Conservation (phyloP, 805 yeast species). For the Metschnikowia vanudenii region DNA sequence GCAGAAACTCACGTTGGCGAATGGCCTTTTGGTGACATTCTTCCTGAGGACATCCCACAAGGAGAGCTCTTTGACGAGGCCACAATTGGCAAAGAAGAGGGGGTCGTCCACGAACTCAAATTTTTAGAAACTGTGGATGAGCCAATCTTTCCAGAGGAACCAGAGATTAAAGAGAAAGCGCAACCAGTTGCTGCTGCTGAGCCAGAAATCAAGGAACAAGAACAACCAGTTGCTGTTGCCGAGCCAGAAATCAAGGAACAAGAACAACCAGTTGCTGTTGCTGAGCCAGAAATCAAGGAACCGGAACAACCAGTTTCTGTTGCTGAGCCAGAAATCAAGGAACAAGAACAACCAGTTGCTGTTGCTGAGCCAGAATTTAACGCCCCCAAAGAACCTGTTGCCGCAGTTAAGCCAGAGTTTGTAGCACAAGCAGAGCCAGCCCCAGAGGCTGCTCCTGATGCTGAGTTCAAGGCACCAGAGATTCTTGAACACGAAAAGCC, state of each 20-base stretch:
- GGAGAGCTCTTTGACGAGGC: constrained; percentile 19
- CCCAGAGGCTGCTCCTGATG: neutral
- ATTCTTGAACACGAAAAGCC: constrained; percentile 6
- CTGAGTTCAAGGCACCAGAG: constrained; percentile 4
- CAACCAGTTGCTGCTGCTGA: neutral
- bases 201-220: neutral
- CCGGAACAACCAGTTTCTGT: neutral
- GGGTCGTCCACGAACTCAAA: neutral
- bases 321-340: neutral
- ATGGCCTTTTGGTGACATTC: constrained; percentile 12
- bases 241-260: neutral
- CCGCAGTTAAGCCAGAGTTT: neutral
- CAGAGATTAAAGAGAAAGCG: neutral
- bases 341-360: neutral
- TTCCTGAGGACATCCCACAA: constrained; percentile 14
- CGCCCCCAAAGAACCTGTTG: neutral
- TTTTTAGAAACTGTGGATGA: constrained; percentile 2
- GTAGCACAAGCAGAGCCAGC: neutral
- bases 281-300: neutral
- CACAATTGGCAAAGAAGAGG: constrained; percentile 6
- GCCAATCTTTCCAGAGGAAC: neutral
- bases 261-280: neutral
- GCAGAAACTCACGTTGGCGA: constrained; percentile 19
- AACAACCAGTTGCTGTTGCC: neutral
- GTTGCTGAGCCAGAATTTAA: neutral